A percentile compares a stretch with the other conserved stretches of the same genome.
phyloP scores from a whole-genome alignment of 441 rosid genomes.

The Erysimum pusillum region DNA sequence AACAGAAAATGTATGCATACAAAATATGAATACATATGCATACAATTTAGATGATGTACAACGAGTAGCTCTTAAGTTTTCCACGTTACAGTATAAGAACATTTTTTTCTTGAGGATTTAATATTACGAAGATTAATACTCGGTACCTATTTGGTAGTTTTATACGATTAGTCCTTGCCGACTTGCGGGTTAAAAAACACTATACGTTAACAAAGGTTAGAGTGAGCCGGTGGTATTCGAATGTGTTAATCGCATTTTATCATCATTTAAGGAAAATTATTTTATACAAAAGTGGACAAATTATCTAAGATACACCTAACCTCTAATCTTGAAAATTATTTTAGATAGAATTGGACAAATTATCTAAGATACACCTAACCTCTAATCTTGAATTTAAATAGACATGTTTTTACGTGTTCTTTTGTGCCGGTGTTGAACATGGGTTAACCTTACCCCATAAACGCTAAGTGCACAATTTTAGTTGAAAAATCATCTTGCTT shows the following conservation, averaged over 20 bases:
- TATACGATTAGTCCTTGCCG: neutral
- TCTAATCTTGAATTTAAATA: neutral
- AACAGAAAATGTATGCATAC: conserved; percentile 19
- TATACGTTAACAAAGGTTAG: neutral
- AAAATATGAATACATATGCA: neutral
- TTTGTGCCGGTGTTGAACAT: neutral
- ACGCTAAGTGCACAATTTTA: neutral
- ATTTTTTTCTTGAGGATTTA: neutral
- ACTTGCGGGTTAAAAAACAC: neutral
- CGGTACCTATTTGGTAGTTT: neutral
- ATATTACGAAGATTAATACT: conserved; percentile 22
- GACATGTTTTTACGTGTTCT: neutral
- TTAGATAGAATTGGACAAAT: no score
- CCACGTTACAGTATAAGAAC: neutral
- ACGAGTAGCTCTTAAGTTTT: conserved; percentile 34
- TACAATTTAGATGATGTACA: conserved; percentile 37
- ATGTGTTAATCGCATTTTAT: neutral
- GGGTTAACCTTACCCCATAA: neutral
- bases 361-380: no score
- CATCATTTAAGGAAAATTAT: neutral
- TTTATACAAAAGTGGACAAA: neutral
- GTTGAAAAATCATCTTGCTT: no score
- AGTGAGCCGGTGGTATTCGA: neutral
- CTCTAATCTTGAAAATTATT: no score
- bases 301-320: neutral